phyloP scores from a whole-genome alignment of 2,329 filamentous ascomycete species.

The Trichoderma gracile region DNA sequence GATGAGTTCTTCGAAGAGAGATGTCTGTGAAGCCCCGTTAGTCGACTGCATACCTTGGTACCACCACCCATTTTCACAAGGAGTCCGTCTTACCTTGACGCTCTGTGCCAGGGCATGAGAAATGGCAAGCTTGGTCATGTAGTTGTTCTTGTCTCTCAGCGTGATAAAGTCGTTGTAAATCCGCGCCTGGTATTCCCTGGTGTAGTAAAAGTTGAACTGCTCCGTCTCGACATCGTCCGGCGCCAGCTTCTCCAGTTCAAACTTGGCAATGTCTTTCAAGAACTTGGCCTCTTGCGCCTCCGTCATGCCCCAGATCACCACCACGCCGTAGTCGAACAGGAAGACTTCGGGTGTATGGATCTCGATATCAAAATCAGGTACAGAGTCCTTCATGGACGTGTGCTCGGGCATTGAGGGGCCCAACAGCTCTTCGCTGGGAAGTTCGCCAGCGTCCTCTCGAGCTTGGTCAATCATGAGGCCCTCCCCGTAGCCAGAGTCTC shows the following conservation, averaged over 20 bases:
- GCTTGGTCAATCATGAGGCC: conserved; percentile 34
- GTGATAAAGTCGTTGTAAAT: conserved; percentile 99
- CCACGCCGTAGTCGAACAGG: conserved; percentile 94
- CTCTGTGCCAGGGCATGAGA: conserved; percentile 94
- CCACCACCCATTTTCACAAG: not conserved
- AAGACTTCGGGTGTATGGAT: conserved; percentile 95
- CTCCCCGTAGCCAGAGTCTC: conserved; percentile 37
- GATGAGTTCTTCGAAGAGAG: conserved; percentile 92
- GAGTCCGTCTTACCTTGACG: conserved; percentile 66
- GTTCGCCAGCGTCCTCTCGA: conserved; percentile 32
- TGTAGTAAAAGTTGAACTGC: conserved; percentile 99
- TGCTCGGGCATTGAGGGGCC: conserved; percentile 41
- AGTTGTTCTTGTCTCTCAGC: conserved; percentile 87
- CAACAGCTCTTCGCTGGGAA: conserved; percentile 39
- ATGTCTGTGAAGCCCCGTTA: conserved; percentile 60
- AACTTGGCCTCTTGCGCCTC: conserved; percentile 86
- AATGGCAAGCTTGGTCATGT: conserved; percentile 97
- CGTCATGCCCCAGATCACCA: conserved; percentile 98
- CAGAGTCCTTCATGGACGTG: conserved; percentile 45
- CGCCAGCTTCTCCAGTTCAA: conserved; percentile 85
- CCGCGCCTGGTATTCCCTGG: conserved; percentile 91
- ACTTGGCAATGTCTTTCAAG: conserved; percentile 89
- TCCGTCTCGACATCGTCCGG: conserved; percentile 91
- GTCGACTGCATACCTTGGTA: not conserved
- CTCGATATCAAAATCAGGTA: conserved; percentile 77